A percentile compares a stretch with the other conserved stretches of the same genome.
Evolutionary conservation across 495 filamentous ascomycete species (phyloP).

Genomic region (Coniosporium apollinis): DNA sequence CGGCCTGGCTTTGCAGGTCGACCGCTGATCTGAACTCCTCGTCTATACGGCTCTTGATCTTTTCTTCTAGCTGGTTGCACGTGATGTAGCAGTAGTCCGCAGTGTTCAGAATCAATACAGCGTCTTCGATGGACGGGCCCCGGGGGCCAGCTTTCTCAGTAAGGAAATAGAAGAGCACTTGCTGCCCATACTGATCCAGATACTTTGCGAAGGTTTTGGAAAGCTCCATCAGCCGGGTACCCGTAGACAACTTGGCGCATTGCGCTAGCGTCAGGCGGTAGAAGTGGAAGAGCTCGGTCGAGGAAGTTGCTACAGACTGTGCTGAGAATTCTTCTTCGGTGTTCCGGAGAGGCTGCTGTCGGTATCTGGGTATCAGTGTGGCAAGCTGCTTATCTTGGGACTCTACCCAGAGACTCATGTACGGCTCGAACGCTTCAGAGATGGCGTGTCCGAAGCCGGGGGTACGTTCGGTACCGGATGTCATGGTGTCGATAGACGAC

Average conservation of each 20-base stretch:
- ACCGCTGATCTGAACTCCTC: conserved; percentile 53
- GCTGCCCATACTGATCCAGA: conserved; percentile 86
- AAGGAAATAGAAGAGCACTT: conserved; percentile 71
- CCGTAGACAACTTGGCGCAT: conserved; percentile 89
- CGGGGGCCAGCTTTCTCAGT: conserved; percentile 30
- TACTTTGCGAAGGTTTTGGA: conserved; percentile 80
- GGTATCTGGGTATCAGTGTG: conserved; percentile 75
- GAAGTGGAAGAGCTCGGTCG: conserved; percentile 92
- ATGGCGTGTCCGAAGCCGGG: conserved; percentile 80
- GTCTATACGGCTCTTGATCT: conserved; percentile 81
- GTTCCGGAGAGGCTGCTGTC: conserved; percentile 60
- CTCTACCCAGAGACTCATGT: conserved; percentile 92
- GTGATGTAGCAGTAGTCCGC: conserved; percentile 96
- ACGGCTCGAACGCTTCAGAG: conserved; percentile 93
- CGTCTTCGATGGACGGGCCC: conserved; percentile 54
- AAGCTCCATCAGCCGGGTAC: conserved; percentile 69
- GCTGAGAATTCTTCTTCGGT: conserved; percentile 83
- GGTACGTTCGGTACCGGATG: conserved; percentile 68
- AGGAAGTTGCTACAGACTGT: conserved; percentile 79
- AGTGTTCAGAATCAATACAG: conserved; percentile 79
- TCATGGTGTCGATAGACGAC: conserved; percentile 82
- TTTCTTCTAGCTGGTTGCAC: conserved; percentile 81
- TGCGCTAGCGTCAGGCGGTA: conserved; percentile 83
- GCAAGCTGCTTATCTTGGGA: conserved; percentile 84
- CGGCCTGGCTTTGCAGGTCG: conserved; percentile 80